Percentiles rank a stretch among this genome's conserved stretches.
Evolutionary conservation across 192 early-diverging fungal species (phyloP).

Genomic region (Mortierella antarctica): DNA sequence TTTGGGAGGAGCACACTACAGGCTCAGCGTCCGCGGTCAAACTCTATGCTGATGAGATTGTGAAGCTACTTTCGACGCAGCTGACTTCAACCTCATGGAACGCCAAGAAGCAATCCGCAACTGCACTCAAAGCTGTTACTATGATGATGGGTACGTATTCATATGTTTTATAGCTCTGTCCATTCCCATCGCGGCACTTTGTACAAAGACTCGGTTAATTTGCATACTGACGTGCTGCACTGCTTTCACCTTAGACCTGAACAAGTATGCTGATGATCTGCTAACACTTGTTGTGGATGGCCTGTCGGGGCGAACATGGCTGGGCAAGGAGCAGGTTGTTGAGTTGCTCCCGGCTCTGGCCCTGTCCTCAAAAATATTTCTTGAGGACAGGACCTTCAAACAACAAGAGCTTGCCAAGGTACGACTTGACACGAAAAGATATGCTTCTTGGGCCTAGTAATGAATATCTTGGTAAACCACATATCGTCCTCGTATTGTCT

Average conservation of each 20-base stretch:
- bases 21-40: constrained; percentile 68
- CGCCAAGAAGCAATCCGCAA: constrained; percentile 80
- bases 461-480: too few relatives aligned
- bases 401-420: constrained; percentile 59
- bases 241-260: constrained; percentile 45
- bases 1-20: constrained; percentile 81
- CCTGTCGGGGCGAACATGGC: constrained; percentile 79
- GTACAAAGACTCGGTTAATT: too few relatives aligned
- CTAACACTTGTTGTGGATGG: constrained; percentile 72
- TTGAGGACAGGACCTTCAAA: constrained; percentile 38
- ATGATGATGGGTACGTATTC: constrained; percentile 41
- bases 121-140: constrained; percentile 71
- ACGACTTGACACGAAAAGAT: constrained; percentile 5
- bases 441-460: background rate
- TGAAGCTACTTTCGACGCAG: constrained; percentile 63
- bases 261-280: constrained; percentile 54
- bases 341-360: constrained; percentile 67
- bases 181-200: background rate
- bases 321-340: constrained; percentile 83
- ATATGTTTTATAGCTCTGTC: background rate
- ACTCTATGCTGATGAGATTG: constrained; percentile 72
- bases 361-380: constrained; percentile 65
- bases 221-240: background rate
- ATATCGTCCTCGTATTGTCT: background rate
- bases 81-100: constrained; percentile 77